phyloP scores from a whole-genome alignment of 148 eudicot species.

The Linanthus parryae region DNA sequence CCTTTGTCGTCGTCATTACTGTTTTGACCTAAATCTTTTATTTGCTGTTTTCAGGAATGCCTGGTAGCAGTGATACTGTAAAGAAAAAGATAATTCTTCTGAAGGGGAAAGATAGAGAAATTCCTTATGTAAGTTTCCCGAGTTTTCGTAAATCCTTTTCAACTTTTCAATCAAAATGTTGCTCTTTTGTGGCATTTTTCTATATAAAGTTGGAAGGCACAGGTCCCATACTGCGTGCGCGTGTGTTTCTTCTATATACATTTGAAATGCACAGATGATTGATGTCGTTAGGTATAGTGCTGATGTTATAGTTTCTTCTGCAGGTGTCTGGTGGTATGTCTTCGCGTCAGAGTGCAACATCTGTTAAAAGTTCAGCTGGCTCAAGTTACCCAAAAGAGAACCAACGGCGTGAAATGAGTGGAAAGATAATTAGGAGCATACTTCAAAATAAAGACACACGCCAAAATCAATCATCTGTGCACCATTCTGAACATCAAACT shows the following conservation, averaged over 20 bases:
- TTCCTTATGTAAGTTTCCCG: conserved; percentile 44
- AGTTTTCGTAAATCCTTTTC: neutral
- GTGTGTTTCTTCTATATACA: no score
- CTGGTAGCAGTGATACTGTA: conserved; percentile 41
- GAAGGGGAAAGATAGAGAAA: conserved; percentile 85
- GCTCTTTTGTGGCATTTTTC: no score
- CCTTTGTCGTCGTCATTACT: no score
- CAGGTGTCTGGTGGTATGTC: conserved; percentile 41
- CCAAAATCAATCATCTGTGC: conserved; percentile 35
- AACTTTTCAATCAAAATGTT: no score
- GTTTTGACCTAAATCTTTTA: no score
- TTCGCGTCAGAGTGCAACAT: conserved; percentile 31
- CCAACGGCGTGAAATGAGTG: conserved; percentile 70
- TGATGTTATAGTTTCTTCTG: neutral
- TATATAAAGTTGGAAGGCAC: no score
- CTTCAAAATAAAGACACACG: conserved; percentile 60
- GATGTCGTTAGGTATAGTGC: no score
- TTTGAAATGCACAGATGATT: no score
- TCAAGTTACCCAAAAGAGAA: conserved; percentile 42
- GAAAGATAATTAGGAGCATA: conserved; percentile 77
- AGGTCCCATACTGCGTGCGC: no score
- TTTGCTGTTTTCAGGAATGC: conserved; percentile 24
- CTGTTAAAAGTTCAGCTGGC: conserved; percentile 31
- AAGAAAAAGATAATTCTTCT: conserved; percentile 85
- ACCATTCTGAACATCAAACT: conserved; percentile 43